These are phyloP conservation scores for Penicillium sp. DNA, from an alignment of 2,329 filamentous ascomycete genomes.

Conservation along the genomic window DNA sequence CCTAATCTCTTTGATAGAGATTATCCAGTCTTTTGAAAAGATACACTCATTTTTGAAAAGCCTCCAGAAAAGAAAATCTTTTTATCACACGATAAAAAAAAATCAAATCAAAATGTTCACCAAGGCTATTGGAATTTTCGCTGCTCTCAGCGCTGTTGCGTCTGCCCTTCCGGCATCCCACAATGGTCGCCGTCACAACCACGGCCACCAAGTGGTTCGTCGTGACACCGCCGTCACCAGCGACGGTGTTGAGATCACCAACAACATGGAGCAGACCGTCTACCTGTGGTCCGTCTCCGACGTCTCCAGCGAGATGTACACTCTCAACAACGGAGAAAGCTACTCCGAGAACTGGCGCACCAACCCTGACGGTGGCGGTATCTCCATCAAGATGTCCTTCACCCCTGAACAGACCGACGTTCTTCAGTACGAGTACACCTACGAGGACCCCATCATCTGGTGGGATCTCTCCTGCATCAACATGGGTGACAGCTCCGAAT, in stretches of 20 bases:
- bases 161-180: slow-evolving; percentile 24
- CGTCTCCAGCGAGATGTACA: slow-evolving; percentile 31
- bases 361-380: slow-evolving; percentile 37
- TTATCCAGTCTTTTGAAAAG: slow-evolving; percentile 14
- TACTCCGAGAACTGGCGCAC: slow-evolving; percentile 32
- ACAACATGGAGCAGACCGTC: slow-evolving; percentile 34
- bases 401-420: slow-evolving; percentile 28
- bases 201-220: slow-evolving; percentile 14
- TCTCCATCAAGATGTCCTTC: slow-evolving; percentile 41
- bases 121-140: slow-evolving; percentile 31
- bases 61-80: background rate
- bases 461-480: slow-evolving; percentile 41
- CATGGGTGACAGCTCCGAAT: slow-evolving; percentile 27
- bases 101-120: slow-evolving; percentile 34
- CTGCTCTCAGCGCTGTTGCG: slow-evolving; percentile 29
- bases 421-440: slow-evolving; percentile 43
- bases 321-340: slow-evolving; percentile 31
- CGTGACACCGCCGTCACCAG: slow-evolving; percentile 20
- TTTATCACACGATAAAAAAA: background rate
- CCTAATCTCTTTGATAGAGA: slow-evolving; percentile 13
- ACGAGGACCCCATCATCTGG: slow-evolving; percentile 29
- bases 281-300: slow-evolving; percentile 41
- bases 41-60: slow-evolving; percentile 10
- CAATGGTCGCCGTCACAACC: slow-evolving; percentile 6
- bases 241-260: slow-evolving; percentile 34